Evolutionary conservation across 2,329 filamentous ascomycete species (phyloP).

Genomic region (Metarhizium album): DNA sequence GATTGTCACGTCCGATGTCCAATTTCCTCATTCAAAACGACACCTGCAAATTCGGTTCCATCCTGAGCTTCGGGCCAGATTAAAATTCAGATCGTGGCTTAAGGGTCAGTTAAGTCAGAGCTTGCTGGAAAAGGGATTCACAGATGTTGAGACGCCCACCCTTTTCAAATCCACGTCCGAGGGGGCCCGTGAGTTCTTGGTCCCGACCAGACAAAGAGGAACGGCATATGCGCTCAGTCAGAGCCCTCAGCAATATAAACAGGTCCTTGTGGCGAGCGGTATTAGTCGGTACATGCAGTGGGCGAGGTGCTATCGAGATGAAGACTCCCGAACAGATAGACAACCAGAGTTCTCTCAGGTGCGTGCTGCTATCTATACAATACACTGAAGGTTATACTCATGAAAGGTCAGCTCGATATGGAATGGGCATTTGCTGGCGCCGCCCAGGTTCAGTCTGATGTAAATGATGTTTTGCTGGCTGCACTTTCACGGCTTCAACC

Average conservation of each 20-base stretch:
- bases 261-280: constrained; percentile 89
- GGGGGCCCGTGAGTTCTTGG: constrained; percentile 87
- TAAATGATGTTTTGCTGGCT: constrained; percentile 24
- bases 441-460: constrained; percentile 20
- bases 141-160: constrained; percentile 82
- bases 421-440: constrained; percentile 79
- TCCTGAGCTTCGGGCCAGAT: constrained; percentile 50
- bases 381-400: neutral
- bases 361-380: neutral
- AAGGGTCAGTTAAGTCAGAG: constrained; percentile 39
- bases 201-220: constrained; percentile 69
- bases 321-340: constrained; percentile 82
- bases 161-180: constrained; percentile 97
- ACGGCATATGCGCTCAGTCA: constrained; percentile 86
- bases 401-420: constrained; percentile 58
- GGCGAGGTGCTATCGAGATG: constrained; percentile 89
- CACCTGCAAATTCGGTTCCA: constrained; percentile 81
- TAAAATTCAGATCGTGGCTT: constrained; percentile 58
- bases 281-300: constrained; percentile 81
- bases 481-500: constrained; percentile 19
- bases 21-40: constrained; percentile 63
- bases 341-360: constrained; percentile 96
- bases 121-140: constrained; percentile 49
- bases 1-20: constrained; percentile 62
- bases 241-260: constrained; percentile 97